Evolutionary conservation across 139 green algal species (phyloP), one percentile per base, ranked within the genome.

Genomic region (Volvox africanus): DNA sequence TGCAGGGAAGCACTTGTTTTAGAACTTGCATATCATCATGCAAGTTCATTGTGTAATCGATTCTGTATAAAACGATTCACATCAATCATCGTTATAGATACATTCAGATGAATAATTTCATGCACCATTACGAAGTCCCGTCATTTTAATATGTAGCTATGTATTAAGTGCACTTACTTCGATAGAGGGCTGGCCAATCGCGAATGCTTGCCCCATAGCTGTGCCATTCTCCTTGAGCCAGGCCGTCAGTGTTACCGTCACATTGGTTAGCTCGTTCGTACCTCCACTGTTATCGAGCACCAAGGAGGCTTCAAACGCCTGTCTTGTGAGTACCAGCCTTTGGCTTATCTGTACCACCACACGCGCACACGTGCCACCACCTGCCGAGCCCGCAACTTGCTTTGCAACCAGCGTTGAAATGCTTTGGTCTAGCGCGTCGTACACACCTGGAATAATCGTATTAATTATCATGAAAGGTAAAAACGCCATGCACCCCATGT

Each of bases 271-370:
- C 14, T 75, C 61, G n/a, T 21, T 24, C n/a, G 35, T 61, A 12
- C 80, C 80, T 30, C 50, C 80, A 61, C 80, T 67, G 80, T 87
- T 87, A 61, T 87, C 80, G 30, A 87, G 80, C 55, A 55, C n/a
- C 80, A 87, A 61, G 50, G 80, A 87, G 2, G 80, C 80, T 50
- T 87, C 80, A 20, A 87, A 87, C 1, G 80, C 82, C 82, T 88
- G 82, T 21, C 65, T 65, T 18, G 65, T 88, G 18, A 77, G n/a
- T 20, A 87, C 82, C n/a, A 87, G 82, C 61, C 32, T 21, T 62
- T 87, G 82, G 61, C 82, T 87, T 21, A 87, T 30, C 61, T 77
- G 82, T 30, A 87, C 82, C 12, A 87, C 82, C 28, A 87, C 61
- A 50, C 82, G 61, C 19, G 82, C 82, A 30, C 82, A 87, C 82